Evolutionary conservation across 371 early-diverging fungal species (phyloP).

Genomic region (Smittium mucronatum): DNA sequence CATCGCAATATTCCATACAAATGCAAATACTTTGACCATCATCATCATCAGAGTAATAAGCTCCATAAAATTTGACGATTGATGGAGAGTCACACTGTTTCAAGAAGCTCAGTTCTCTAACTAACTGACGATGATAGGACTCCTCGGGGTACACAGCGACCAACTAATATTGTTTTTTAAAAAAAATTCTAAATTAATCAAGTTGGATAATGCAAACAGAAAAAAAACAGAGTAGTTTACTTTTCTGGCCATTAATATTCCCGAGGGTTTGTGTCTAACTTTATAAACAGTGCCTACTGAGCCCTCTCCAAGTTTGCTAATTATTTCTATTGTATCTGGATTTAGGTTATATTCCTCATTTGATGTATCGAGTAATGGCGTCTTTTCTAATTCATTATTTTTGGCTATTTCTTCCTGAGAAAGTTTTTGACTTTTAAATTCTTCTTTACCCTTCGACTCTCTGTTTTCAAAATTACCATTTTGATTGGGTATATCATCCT

Average conservation of each 20-base stretch:
- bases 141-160: constrained; percentile 35
- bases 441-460: too few species aligned
- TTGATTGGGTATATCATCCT: too few species aligned
- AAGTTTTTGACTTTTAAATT: too few species aligned
- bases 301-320: constrained; percentile 72
- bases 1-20: constrained; percentile 89
- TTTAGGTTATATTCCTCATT: neutral
- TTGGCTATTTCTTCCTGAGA: too few species aligned
- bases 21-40: constrained; percentile 56
- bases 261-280: constrained; percentile 61
- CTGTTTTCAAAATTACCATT: too few species aligned
- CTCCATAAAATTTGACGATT: constrained; percentile 90
- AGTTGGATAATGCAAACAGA: neutral
- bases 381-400: too few species aligned
- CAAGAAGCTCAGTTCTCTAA: constrained; percentile 80
- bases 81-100: constrained; percentile 78
- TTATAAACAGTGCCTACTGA: constrained; percentile 87
- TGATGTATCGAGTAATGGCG: too few species aligned
- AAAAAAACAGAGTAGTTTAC: neutral
- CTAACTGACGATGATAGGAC: constrained; percentile 60
- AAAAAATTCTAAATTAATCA: neutral
- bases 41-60: constrained; percentile 73
- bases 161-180: constrained; percentile 6
- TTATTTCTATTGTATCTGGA: neutral
- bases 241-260: constrained; percentile 89